phyloP scores from a whole-genome alignment of 352 stramenopile species.

The Phytopythium ostracodes region DNA sequence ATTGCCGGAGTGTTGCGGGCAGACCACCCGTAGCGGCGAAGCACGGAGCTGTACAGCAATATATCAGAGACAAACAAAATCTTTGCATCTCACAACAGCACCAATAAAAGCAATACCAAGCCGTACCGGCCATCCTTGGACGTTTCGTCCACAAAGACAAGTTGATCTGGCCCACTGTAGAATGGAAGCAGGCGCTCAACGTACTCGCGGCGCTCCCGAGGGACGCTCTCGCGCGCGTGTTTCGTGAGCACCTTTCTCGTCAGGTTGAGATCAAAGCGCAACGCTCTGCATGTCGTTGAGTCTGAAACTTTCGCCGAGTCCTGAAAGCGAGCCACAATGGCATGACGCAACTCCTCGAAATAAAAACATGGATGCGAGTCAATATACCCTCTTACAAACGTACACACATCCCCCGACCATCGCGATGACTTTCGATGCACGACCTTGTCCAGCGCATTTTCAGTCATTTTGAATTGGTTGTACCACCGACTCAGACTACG shows the following conservation, averaged over 20 bases:
- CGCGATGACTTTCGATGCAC: too few relatives aligned
- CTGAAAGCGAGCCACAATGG: conserved; percentile 1
- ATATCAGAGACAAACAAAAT: too few relatives aligned
- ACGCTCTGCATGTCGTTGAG: conserved; percentile 5
- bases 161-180: conserved; percentile 11
- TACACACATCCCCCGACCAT: too few relatives aligned
- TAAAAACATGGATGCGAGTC: conserved; percentile 13
- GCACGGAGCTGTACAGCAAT: too few relatives aligned
- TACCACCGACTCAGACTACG: too few relatives aligned
- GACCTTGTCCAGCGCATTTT: too few relatives aligned
- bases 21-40: conserved; percentile 15
- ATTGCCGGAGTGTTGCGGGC: too few relatives aligned
- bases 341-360: conserved; percentile 9
- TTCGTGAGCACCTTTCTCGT: conserved; percentile 12
- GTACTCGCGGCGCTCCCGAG: conserved; percentile 1
- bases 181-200: conserved; percentile 5
- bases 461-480: too few relatives aligned
- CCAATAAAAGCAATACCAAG: too few relatives aligned
- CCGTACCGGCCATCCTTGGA: conserved; percentile 8
- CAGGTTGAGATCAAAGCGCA: conserved; percentile 11
- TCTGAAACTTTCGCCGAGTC: conserved; percentile 7
- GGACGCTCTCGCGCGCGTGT: conserved; percentile 6
- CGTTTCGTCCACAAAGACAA: conserved; percentile 17
- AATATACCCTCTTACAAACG: conserved; percentile 10
- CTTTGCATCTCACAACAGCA: too few relatives aligned